Base-by-base conservation (phyloP, 2,329 filamentous ascomycete genomes). In the Botrytis porri region DNA sequence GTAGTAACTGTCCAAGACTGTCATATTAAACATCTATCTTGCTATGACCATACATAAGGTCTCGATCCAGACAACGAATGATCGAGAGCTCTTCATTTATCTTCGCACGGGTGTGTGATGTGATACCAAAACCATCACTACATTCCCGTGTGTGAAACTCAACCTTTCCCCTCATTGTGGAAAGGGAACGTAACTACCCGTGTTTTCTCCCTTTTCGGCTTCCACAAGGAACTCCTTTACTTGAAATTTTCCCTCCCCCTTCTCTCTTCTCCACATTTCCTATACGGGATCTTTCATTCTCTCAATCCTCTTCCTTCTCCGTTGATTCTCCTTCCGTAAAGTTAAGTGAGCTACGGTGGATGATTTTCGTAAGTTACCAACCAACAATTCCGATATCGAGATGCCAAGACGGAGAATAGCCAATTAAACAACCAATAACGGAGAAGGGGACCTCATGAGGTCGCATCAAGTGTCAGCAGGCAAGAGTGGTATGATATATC, bases 401-500 rank as follows among this genome's bases (percentile, higher is more conserved):
- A 67, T 72, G 62, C 70, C 62, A 72, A 72, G 70, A 37, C n/a
- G 48, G 70, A 37, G 48, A 65, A 48, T 29, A 41, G 37, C 70
- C 70, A 72, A 67, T 72, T 5, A 65, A 29, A 37, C 32, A 37
- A 16, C 63, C 43, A 65, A 65, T 65, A n/a, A 41, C 22, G 51
- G 32, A 45, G 37, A 35, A 66, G 62, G 22, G 51, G 51, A 45
- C 29, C 59, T 43, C 45, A 22, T 43, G 43, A 61, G n/a, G 70
- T 72, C 51, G 41, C 60, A 72, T 67, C 57, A 7, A 48, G 62
- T 72, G 70, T 72, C 70, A 72, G 70, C 70, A 72, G 70, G 51
- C 70, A 72, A 60, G 70, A 62, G 51, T 72, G 51, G 51, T 57
- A 51, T 72, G 70, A 72, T 72, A 71, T 72, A 72, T 72, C 70